phyloP scores from a whole-genome alignment of 306 rosid genomes.

The Crotalaria pallida region DNA sequence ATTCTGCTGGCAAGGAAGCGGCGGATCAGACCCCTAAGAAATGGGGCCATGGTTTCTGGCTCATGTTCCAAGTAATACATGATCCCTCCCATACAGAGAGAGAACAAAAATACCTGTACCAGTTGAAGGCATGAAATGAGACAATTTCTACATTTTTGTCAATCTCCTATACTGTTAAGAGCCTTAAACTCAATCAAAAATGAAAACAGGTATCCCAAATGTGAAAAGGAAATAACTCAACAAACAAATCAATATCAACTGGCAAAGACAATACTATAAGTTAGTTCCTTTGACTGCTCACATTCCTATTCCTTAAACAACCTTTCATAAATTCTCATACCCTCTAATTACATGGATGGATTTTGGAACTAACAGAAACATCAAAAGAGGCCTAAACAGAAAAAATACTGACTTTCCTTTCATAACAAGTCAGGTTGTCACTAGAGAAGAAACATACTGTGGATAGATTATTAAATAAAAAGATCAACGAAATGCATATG shows the following conservation, averaged over 20 bases:
- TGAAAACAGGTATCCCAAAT: not conserved
- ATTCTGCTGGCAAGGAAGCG: slow-evolving; percentile 97
- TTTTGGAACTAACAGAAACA: not conserved
- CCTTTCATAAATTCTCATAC: not conserved
- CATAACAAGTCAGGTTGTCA: not conserved
- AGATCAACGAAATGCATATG: not conserved
- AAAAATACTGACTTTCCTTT: not conserved
- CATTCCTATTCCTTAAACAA: not conserved
- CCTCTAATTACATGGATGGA: not conserved
- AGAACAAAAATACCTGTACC: slow-evolving; percentile 72
- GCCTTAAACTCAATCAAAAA: not conserved
- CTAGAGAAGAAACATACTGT: not conserved
- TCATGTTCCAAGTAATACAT: slow-evolving; percentile 93
- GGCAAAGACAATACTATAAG: too few relatives aligned
- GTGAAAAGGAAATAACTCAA: too few relatives aligned
- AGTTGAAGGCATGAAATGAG: slow-evolving; percentile 21
- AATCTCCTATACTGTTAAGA: not conserved
- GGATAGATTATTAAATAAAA: not conserved
- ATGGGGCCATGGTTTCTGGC: slow-evolving; percentile 95
- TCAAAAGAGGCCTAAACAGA: not conserved
- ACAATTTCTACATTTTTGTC: not conserved
- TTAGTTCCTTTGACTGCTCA: not conserved
- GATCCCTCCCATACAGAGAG: slow-evolving; percentile 90
- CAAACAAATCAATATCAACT: too few relatives aligned
- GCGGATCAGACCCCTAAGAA: slow-evolving; percentile 81